Conservation (phyloP, 2,329 filamentous ascomycete species). For the Grosmannia serpens region DNA sequence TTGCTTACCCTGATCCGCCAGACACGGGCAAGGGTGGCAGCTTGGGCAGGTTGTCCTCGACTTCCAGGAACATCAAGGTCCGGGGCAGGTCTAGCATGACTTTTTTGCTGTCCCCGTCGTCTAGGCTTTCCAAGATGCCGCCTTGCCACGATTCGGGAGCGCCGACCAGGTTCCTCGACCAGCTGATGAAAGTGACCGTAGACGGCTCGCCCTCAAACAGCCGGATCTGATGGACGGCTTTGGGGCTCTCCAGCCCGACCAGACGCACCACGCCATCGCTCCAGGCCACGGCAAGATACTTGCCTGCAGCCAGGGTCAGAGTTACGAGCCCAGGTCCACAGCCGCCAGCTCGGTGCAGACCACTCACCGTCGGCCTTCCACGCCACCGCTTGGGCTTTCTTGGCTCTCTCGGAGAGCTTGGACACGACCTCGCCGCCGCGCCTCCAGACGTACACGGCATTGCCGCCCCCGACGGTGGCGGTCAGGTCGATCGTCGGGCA, state of each 20-base stretch:
- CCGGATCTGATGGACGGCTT: constrained; percentile 62
- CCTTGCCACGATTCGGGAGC: constrained; percentile 20
- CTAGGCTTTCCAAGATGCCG: constrained; percentile 17
- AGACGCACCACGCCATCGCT: constrained; percentile 69
- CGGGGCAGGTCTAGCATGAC: constrained; percentile 49
- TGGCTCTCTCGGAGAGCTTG: constrained; percentile 30
- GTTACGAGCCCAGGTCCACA: neutral
- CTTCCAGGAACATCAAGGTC: constrained; percentile 62
- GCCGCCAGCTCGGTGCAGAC: constrained; percentile 5
- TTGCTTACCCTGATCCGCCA: constrained; percentile 48
- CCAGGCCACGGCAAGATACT: constrained; percentile 73
- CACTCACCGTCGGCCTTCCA: constrained; percentile 59
- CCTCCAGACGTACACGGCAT: constrained; percentile 60
- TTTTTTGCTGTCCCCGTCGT: constrained; percentile 15
- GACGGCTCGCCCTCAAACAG: constrained; percentile 32
- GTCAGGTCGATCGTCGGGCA: constrained; percentile 79
- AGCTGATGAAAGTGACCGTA: constrained; percentile 40
- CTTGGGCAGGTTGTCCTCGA: constrained; percentile 65
- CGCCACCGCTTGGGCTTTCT: constrained; percentile 35
- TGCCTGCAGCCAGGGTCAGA: constrained; percentile 32
- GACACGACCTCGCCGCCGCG: constrained; percentile 59
- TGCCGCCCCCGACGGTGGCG: constrained; percentile 57
- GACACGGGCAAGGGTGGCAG: constrained; percentile 58
- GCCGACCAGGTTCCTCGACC: constrained; percentile 34
- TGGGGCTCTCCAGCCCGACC: constrained; percentile 69